Evolutionary conservation across 306 rosid species (phyloP).

Genomic region (Castanea crenata): DNA sequence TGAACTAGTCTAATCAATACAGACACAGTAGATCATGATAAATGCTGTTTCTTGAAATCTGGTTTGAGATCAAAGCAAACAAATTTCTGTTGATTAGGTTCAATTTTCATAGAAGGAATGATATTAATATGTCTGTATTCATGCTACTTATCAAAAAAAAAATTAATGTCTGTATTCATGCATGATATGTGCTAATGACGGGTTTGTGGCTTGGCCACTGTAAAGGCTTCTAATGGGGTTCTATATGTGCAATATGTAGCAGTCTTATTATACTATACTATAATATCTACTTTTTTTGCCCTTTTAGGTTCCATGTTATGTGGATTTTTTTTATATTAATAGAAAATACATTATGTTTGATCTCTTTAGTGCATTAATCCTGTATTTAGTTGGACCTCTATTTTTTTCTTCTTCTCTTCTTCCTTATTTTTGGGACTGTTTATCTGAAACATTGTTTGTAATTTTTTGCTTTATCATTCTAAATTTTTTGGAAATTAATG

Average conservation of each 20-base stretch:
- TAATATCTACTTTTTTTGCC: not conserved
- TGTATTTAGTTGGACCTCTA: not conserved
- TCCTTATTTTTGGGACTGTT: not conserved
- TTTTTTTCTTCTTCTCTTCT: too few relatives aligned
- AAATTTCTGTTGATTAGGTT: not conserved
- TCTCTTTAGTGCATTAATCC: not conserved
- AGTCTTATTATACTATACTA: not conserved
- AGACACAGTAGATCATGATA: not conserved
- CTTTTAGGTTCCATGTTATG: not conserved
- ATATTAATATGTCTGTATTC: not conserved
- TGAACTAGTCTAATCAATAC: not conserved
- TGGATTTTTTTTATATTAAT: not conserved
- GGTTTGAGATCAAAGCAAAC: not conserved
- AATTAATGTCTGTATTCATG: not conserved
- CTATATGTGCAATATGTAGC: not conserved
- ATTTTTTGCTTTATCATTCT: constrained; percentile 1
- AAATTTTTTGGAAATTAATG: not conserved
- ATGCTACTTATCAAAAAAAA: too few relatives aligned
- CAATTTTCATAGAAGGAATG: not conserved
- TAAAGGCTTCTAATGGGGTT: not conserved
- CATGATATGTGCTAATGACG: not conserved
- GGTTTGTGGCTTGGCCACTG: not conserved
- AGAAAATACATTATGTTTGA: not conserved
- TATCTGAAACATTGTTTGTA: constrained; percentile 3
- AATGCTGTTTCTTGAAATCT: not conserved